Percentiles rank a stretch among this genome's conserved stretches.
phyloP scores from a whole-genome alignment of 2,329 filamentous ascomycete species.

The Sphaerulina musiva region DNA sequence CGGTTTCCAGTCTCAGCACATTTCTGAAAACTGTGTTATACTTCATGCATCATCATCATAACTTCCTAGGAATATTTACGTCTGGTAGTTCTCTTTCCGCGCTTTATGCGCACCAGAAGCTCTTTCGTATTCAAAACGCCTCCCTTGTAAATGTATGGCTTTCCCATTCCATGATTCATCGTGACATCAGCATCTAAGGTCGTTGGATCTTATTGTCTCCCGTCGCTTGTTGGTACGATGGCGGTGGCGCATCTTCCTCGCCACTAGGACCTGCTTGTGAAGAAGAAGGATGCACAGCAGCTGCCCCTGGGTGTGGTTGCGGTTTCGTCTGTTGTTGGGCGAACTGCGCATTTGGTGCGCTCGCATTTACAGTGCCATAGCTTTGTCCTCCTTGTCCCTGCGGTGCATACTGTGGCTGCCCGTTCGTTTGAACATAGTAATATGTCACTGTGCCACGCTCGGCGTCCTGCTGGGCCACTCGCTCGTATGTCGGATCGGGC shows the following conservation, averaged over 20 bases:
- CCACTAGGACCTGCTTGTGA: constrained; percentile 40
- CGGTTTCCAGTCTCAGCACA: too few species aligned
- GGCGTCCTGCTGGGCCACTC: constrained; percentile 57
- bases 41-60: background rate
- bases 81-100: background rate
- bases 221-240: constrained; percentile 81
- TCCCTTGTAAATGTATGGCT: background rate
- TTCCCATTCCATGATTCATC: background rate
- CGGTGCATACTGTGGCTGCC: constrained; percentile 25
- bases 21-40: too few species aligned
- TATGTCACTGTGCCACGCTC: constrained; percentile 61
- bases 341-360: constrained; percentile 37
- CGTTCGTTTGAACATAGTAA: constrained; percentile 54
- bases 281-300: constrained; percentile 30
- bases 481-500: constrained; percentile 64
- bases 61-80: background rate
- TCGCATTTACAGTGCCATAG: constrained; percentile 40
- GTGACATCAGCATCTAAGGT: constrained; percentile 19
- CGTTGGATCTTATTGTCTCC: constrained; percentile 80
- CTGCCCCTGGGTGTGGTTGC: constrained; percentile 33
- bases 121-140: background rate
- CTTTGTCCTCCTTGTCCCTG: constrained; percentile 15
- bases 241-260: constrained; percentile 53
- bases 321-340: constrained; percentile 20
- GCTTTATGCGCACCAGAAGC: background rate